Conservation (phyloP, 176 grass and related monocot species). For the Oropetium thomaeum region DNA sequence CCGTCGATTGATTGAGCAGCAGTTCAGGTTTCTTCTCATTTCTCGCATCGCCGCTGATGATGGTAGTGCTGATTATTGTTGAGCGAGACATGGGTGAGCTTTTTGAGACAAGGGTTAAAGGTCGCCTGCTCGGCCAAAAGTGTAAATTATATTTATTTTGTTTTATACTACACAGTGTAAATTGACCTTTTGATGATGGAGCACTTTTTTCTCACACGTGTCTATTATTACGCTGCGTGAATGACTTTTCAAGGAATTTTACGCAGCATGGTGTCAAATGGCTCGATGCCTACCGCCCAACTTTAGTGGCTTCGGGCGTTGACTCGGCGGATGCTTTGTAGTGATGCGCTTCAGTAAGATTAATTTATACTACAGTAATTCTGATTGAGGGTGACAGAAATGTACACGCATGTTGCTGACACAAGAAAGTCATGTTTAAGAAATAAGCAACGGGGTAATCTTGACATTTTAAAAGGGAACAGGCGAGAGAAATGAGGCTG, state of each 20-base stretch:
- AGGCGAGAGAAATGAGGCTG: not conserved
- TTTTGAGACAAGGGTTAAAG: not conserved
- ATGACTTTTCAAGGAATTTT: not conserved
- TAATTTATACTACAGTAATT: not conserved
- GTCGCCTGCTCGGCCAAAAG: not conserved
- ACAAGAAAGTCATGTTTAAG: not conserved
- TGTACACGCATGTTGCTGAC: not conserved
- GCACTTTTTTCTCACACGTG: not conserved
- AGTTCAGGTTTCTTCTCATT: no score
- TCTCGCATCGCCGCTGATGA: no score
- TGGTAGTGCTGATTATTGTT: not conserved
- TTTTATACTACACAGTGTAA: not conserved
- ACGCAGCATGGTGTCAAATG: not conserved
- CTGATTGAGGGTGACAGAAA: not conserved
- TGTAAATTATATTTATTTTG: not conserved
- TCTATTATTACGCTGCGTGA: not conserved
- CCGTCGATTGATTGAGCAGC: no score
- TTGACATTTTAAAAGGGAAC: not conserved
- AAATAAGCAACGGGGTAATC: not conserved
- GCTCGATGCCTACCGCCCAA: not conserved
- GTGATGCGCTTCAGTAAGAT: not conserved
- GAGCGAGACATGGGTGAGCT: not conserved
- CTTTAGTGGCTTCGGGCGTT: not conserved
- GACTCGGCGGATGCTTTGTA: not conserved
- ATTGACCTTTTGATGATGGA: not conserved